A percentile compares a stretch with the other conserved stretches of the same genome.
Conservation (phyloP, 306 rosid genomes). For the Quercus variabilis region DNA sequence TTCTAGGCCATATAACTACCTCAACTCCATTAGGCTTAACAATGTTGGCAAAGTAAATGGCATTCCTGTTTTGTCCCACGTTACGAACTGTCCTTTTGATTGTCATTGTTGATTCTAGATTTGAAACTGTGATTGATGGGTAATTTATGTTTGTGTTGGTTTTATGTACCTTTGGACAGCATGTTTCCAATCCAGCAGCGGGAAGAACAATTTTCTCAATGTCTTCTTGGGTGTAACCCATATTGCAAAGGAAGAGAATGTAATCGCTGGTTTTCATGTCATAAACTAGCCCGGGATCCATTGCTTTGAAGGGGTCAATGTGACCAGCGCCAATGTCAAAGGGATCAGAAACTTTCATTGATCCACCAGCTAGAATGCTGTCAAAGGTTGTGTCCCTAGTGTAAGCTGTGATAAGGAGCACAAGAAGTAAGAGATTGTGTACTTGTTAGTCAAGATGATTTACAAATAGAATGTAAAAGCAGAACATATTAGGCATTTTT, state of each 20-base stretch:
- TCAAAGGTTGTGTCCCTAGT: slow-evolving; percentile 30
- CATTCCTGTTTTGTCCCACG: slow-evolving; percentile 28
- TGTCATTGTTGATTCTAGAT: slow-evolving; percentile 32
- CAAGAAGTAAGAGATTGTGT: not conserved
- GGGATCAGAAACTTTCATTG: slow-evolving; percentile 37
- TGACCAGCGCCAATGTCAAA: slow-evolving; percentile 53
- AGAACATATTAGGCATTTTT: not conserved
- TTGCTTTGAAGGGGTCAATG: slow-evolving; percentile 40
- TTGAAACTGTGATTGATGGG: slow-evolving; percentile 42
- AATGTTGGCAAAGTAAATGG: slow-evolving; percentile 29
- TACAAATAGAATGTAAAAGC: not conserved
- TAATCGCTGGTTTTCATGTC: slow-evolving; percentile 42
- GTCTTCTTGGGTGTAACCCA: slow-evolving; percentile 36
- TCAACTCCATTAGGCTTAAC: slow-evolving; percentile 32
- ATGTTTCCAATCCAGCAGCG: slow-evolving; percentile 5
- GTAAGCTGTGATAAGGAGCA: slow-evolving; percentile 26
- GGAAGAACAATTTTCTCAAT: slow-evolving; percentile 26
- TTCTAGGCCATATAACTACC: slow-evolving; percentile 41
- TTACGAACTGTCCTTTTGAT: slow-evolving; percentile 41
- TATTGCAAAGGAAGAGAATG: slow-evolving; percentile 40
- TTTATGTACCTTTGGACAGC: slow-evolving; percentile 10
- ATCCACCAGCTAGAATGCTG: slow-evolving; percentile 36
- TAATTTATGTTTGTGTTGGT: slow-evolving; percentile 32
- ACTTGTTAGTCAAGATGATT: not conserved
- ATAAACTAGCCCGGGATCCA: slow-evolving; percentile 49